These are phyloP conservation scores for Leccinum imitatum DNA, from an alignment of 768 basidiomycete species.

Conservation along the genomic window DNA sequence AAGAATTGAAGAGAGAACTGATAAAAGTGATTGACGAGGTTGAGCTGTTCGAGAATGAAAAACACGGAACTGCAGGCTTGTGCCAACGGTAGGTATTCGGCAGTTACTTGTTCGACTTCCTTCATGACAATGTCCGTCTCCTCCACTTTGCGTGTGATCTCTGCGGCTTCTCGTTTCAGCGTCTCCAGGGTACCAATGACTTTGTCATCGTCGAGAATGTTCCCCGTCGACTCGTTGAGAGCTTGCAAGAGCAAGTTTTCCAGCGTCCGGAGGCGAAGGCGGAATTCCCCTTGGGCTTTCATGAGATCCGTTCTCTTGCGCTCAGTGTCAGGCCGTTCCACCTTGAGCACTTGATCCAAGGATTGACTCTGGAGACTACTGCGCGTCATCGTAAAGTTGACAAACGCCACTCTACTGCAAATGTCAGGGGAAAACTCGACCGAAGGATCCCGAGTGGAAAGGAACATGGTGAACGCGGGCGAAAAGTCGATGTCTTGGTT, in stretches of 20 bases:
- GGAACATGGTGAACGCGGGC: conserved; percentile 99
- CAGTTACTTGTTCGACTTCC: conserved; percentile 94
- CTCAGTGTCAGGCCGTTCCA: conserved; percentile 96
- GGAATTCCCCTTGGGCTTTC: conserved; percentile 98
- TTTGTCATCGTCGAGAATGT: conserved; percentile 98
- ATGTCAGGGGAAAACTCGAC: conserved; percentile 98
- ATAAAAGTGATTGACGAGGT: conserved; percentile 95
- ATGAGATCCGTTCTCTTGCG: conserved; percentile 93
- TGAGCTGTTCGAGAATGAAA: conserved; percentile 95
- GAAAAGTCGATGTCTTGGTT: conserved; percentile 99
- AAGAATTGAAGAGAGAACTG: conserved; percentile 98
- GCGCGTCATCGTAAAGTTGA: conserved; percentile 98
- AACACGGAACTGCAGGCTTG: conserved; percentile 96
- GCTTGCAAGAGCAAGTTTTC: conserved; percentile 93
- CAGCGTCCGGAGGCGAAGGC: conserved; percentile 84
- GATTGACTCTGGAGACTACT: conserved; percentile 99
- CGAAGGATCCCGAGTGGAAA: conserved; percentile 95
- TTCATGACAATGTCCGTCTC: conserved; percentile 95
- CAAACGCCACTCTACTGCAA: conserved; percentile 94
- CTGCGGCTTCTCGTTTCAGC: conserved; percentile 93
- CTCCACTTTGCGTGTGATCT: conserved; percentile 93
- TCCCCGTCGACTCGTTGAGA: conserved; percentile 93
- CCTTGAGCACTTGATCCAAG: conserved; percentile 93
- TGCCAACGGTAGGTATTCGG: conserved; percentile 91
- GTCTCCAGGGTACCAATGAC: conserved; percentile 96